These are phyloP conservation scores for Chlamydomonas sphaeroides DNA, from an alignment of 139 green algal genomes.

Conservation along the genomic window DNA sequence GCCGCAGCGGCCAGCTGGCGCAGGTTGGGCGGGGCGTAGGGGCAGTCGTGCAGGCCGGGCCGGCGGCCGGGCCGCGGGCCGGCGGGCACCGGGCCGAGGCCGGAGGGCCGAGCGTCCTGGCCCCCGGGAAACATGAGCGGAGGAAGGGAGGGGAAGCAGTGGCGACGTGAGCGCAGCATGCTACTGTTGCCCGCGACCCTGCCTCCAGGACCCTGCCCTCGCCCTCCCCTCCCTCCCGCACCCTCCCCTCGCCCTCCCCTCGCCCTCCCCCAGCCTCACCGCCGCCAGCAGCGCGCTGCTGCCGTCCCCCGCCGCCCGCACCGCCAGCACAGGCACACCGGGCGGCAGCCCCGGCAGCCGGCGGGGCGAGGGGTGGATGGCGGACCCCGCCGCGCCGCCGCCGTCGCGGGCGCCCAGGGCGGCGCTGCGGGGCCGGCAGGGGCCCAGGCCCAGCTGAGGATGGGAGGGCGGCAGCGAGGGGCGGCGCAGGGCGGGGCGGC, in stretches of 20 bases:
- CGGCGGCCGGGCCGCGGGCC: background rate
- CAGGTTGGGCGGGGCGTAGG: conserved; percentile 41
- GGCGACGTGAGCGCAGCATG: too few species aligned
- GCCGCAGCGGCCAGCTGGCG: conserved; percentile 14
- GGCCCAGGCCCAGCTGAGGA: background rate
- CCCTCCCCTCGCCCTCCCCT: too few species aligned
- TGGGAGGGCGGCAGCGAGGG: background rate
- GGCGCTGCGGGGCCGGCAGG: background rate
- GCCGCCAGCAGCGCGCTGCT: conserved; percentile 16
- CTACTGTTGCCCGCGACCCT: too few species aligned
- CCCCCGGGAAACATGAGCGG: too few species aligned
- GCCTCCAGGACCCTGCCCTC: too few species aligned
- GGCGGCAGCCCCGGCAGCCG: conserved; percentile 3
- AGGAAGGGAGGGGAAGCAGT: too few species aligned
- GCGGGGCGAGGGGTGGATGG: background rate
- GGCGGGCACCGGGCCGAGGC: too few species aligned
- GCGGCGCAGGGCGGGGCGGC: too few species aligned
- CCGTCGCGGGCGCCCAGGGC: background rate
- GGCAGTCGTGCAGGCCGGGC: background rate
- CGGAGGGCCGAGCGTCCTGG: too few species aligned
- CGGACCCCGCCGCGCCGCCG: background rate
- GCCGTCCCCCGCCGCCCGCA: background rate
- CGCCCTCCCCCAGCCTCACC: too few species aligned
- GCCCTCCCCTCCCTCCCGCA: too few species aligned
- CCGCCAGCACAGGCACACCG: background rate